Evolutionary conservation across 345 rosid species (phyloP).

Genomic region (Eucalyptus curtisii): DNA sequence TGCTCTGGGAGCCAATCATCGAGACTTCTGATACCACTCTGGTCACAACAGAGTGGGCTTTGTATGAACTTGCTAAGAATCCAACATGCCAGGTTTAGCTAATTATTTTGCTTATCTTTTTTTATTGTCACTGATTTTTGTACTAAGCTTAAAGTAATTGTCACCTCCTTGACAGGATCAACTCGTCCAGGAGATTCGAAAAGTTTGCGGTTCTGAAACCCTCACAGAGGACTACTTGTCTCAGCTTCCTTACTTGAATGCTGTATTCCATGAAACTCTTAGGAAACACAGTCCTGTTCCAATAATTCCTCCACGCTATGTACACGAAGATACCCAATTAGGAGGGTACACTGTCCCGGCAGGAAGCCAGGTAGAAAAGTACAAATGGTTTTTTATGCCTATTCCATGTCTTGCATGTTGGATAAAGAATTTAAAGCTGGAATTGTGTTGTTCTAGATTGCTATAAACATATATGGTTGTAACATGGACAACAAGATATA

Average conservation of each 20-base stretch:
- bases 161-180: constrained; percentile 19
- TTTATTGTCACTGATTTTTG: no score
- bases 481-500: constrained; percentile 71
- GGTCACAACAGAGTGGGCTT: constrained; percentile 86
- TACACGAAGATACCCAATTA: constrained; percentile 61
- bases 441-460: constrained; percentile 38
- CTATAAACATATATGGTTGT: constrained; percentile 78
- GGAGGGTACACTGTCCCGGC: constrained; percentile 68
- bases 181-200: constrained; percentile 29
- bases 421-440: neutral
- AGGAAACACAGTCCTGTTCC: constrained; percentile 76
- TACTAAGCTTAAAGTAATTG: neutral
- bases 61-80: constrained; percentile 71
- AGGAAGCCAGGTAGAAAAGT: constrained; percentile 44
- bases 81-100: constrained; percentile 35
- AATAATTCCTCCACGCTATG: constrained; percentile 65
- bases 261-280: constrained; percentile 76
- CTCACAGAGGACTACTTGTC: constrained; percentile 55
- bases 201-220: constrained; percentile 40
- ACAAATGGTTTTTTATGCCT: neutral
- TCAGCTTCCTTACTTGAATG: constrained; percentile 45
- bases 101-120: neutral
- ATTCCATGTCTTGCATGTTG: neutral
- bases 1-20: constrained; percentile 72
- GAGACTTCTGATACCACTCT: constrained; percentile 74